phyloP scores from a whole-genome alignment of 1,139 yeast genomes.

The Candida labiduridarum region DNA sequence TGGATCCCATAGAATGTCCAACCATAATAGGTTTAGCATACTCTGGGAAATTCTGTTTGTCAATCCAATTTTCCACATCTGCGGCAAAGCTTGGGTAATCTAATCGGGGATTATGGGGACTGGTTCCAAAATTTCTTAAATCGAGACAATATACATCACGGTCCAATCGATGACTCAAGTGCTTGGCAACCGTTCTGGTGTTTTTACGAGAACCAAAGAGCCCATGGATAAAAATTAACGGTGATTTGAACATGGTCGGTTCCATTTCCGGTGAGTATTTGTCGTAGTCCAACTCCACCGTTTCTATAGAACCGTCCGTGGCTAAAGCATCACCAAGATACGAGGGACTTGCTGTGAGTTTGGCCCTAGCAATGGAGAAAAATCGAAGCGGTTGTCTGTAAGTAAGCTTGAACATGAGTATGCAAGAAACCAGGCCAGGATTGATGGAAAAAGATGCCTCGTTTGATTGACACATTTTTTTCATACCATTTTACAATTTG shows the following conservation, averaged over 20 bases:
- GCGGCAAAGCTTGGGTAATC: constrained; percentile 83
- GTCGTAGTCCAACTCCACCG: constrained; percentile 36
- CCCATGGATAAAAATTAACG: constrained; percentile 84
- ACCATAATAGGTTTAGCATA: constrained; percentile 58
- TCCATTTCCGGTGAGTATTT: constrained; percentile 27
- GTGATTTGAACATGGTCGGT: constrained; percentile 31
- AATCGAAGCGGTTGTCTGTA: constrained; percentile 1
- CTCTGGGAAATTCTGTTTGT: constrained; percentile 39
- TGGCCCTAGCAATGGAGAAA: background rate
- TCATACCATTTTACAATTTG: background rate
- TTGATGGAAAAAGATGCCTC: background rate
- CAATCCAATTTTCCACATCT: constrained; percentile 77
- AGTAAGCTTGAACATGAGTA: background rate
- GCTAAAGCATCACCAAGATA: constrained; percentile 7
- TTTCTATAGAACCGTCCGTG: constrained; percentile 15
- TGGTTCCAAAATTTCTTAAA: constrained; percentile 87
- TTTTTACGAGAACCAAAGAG: constrained; percentile 82
- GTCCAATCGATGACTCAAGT: constrained; percentile 41
- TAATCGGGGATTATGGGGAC: constrained; percentile 71
- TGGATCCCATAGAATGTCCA: constrained; percentile 99
- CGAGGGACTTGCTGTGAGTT: background rate
- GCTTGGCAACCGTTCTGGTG: constrained; percentile 72
- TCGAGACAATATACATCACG: constrained; percentile 71
- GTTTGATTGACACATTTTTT: background rate
- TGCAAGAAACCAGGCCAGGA: background rate